Percentiles rank a stretch among this genome's conserved stretches.
phyloP scores from a whole-genome alignment of 1,139 yeast species.

The Hyphopichia khmerensis region DNA sequence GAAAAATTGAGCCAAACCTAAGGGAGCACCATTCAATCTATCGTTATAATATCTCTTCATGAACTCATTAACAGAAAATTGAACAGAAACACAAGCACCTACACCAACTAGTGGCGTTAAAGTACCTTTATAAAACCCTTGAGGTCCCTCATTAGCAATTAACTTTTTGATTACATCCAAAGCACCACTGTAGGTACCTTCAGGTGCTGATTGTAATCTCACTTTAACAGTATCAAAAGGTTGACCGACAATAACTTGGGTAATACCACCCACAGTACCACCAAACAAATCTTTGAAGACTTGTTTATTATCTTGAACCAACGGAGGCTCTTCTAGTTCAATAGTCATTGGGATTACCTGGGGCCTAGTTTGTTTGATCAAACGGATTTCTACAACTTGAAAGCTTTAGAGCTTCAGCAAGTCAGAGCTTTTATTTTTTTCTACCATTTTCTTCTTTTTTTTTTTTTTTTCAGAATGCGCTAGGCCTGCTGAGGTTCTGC shows the following conservation, averaged over 20 bases:
- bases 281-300: conserved; percentile 81
- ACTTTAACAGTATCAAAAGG: too few relatives aligned
- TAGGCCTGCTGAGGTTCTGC: too few relatives aligned
- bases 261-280: conserved; percentile 92
- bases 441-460: too few relatives aligned
- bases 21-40: conserved; percentile 36
- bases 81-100: conserved; percentile 89
- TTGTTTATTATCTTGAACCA: conserved; percentile 43
- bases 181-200: conserved; percentile 73
- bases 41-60: conserved; percentile 76
- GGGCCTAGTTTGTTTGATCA: too few relatives aligned
- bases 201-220: conserved; percentile 68
- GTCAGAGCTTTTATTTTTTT: too few relatives aligned
- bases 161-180: conserved; percentile 72
- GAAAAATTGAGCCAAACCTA: conserved; percentile 59
- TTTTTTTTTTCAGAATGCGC: too few relatives aligned
- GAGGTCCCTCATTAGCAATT: conserved; percentile 69
- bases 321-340: conserved; percentile 49
- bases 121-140: conserved; percentile 89
- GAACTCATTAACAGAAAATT: conserved; percentile 81
- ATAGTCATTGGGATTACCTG: conserved; percentile 35
- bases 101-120: conserved; percentile 83
- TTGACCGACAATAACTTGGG: conserved; percentile 70
- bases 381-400: too few relatives aligned
- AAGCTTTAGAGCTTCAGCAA: too few relatives aligned